Base-by-base conservation (phyloP, 2,329 filamentous ascomycete species). In the Colletotrichum sp. region DNA sequence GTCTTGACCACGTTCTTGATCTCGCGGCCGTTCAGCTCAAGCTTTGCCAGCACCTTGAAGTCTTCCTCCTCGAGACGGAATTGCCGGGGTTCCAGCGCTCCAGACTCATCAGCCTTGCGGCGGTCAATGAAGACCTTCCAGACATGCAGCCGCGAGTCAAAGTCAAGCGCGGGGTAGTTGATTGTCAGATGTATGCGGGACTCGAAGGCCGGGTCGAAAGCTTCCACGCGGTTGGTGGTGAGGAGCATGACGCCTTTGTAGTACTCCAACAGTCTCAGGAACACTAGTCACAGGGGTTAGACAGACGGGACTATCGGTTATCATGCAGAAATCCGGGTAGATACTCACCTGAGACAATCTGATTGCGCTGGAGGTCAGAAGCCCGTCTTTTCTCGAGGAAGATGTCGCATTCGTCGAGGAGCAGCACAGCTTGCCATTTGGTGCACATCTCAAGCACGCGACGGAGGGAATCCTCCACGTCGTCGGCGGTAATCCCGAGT, bases 301-400 rank as follows among this genome's bases (percentile, higher is more conserved):
- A 21, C 3, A 21, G 5, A 49, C 18, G 18, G 39, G 39, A 12
- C 39, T 12, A n/a, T 0, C 5, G 39, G 18, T n/a, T 9, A 49
- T 49, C 39, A 3, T n/a, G 1, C 39, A 49, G 39, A 0, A 12
- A 0, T 49, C 39, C 0, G 18, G 9, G 0, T 0, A 2, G 18
- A 49, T 49, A 1, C 39, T 49, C 18, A 52, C 44, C 44, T 10
- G 57, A 28, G 57, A 62, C 26, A 13, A 62, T 28, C 57, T 62
- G 26, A 18, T 32, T 62, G 16, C 57, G 18, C 6, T 30, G 26
- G 16, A 62, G 57, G 57, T 62, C 57, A 4, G 24, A 30, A 13
- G 57, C 30, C 5, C 26, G 18, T 28, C 57, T 28, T 2, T 62
- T n/a, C 30, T 62, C 26, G 15, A 62, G 24, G 57, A 62, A 62